A percentile compares a stretch with the other conserved stretches of the same genome.
Evolutionary conservation across 768 basidiomycete genomes (phyloP).

Genomic region (Calocybe cyanea): DNA sequence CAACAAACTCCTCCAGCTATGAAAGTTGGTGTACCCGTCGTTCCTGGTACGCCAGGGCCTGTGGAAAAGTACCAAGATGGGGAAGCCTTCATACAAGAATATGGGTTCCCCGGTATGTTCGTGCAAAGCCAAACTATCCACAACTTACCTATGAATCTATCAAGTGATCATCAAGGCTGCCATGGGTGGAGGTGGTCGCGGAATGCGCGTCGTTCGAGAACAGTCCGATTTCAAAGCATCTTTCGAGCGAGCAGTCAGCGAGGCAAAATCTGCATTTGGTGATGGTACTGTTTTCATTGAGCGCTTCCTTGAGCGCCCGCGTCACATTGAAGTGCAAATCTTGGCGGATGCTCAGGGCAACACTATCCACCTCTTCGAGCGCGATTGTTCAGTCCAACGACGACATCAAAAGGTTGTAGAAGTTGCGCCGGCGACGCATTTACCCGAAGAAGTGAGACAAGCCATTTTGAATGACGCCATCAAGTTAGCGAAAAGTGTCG

Average conservation of each 20-base stretch:
- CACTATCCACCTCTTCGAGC: slow-evolving; percentile 96
- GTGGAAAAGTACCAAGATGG: slow-evolving; percentile 79
- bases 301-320: slow-evolving; percentile 92
- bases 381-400: slow-evolving; percentile 97
- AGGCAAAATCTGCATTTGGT: slow-evolving; percentile 96
- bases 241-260: slow-evolving; percentile 90
- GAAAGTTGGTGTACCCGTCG: slow-evolving; percentile 89
- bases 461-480: slow-evolving; percentile 89
- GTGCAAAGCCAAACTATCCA: slow-evolving; percentile 4
- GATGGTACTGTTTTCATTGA: slow-evolving; percentile 99
- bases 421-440: slow-evolving; percentile 93
- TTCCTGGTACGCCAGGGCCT: slow-evolving; percentile 96
- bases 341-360: slow-evolving; percentile 91
- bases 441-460: slow-evolving; percentile 87
- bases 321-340: slow-evolving; percentile 97
- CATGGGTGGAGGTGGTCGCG: slow-evolving; percentile 97
- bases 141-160: slow-evolving; percentile 3
- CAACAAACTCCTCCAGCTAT: slow-evolving; percentile 50
- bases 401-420: slow-evolving; percentile 99
- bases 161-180: slow-evolving; percentile 98
- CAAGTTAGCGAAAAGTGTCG: slow-evolving; percentile 89
- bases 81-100: slow-evolving; percentile 86
- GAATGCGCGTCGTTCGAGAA: slow-evolving; percentile 98
- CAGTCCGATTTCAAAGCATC: slow-evolving; percentile 86
- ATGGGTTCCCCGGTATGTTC: slow-evolving; percentile 82